These are phyloP conservation scores for Porcisia hertigi DNA, from an alignment of 208 protist species.

Conservation along the genomic window DNA sequence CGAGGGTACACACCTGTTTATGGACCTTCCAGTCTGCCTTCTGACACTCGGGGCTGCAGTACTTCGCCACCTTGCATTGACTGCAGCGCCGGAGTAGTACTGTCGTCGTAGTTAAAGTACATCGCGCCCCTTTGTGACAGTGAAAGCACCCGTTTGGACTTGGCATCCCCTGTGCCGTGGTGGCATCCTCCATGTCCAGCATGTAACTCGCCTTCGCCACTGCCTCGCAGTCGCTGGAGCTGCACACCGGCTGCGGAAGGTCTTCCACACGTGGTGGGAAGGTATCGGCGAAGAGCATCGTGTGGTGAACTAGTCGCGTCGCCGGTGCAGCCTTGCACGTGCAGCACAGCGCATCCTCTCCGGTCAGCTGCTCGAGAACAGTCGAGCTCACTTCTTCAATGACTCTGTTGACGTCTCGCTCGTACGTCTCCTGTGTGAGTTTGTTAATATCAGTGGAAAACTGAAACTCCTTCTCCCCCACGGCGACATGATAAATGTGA, in stretches of 20 bases:
- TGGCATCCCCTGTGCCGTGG: constrained; percentile 6
- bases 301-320: constrained; percentile 58
- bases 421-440: constrained; percentile 35
- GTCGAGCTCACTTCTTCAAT: constrained; percentile 47
- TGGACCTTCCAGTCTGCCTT: constrained; percentile 62
- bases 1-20: constrained; percentile 45
- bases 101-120: neutral
- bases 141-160: constrained; percentile 50
- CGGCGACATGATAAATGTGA: constrained; percentile 56
- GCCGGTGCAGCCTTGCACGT: constrained; percentile 40
- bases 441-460: constrained; percentile 49
- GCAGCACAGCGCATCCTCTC: constrained; percentile 43
- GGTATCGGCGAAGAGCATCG: constrained; percentile 48
- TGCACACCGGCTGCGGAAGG: constrained; percentile 51
- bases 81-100: constrained; percentile 57
- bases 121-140: constrained; percentile 32
- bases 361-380: constrained; percentile 46
- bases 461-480: constrained; percentile 66
- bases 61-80: constrained; percentile 71
- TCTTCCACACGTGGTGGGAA: constrained; percentile 62
- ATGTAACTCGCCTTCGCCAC: constrained; percentile 37
- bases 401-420: constrained; percentile 28
- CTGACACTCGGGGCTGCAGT: constrained; percentile 69
- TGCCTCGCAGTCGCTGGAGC: constrained; percentile 32
- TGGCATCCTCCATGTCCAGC: constrained; percentile 56